Evolutionary conservation across 192 early-diverging fungal species (phyloP), one percentile per base, ranked within the genome.

Genomic region (Linnemannia exigua): DNA sequence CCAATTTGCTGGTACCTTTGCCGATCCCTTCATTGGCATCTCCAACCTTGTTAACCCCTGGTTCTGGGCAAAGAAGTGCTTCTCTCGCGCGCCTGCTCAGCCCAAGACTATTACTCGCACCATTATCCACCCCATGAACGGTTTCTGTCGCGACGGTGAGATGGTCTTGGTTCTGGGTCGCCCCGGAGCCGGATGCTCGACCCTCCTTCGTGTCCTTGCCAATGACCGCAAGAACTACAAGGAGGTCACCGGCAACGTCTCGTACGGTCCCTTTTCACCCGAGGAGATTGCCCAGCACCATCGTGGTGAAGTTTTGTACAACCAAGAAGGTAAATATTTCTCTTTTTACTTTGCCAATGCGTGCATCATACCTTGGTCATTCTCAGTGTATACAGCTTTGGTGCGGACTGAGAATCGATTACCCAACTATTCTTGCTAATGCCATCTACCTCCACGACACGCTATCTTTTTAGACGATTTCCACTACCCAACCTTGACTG

Each of bases 401-500:
- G 54, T 58, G 22, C n/a, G 12, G 58, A 63, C 25, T 63, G 58
- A 63, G 25, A 63, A 63, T 63, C 58, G 58, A 63, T 63, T 63
- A 31, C 28, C 58, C 58, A 25, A 31, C 58, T 14, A 31, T 63
- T 63, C 12, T 31, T 25, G 28, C 58, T 63, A 63, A 63, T 63
- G 14, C 0, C 17, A 14, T 52, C 17, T 36, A 14, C 28, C 19
- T 58, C 38, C 36, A 22, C 28, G 31, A 8, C 15, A 28, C 66
- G 46, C 12, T 44, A 31, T 25, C 16, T 33, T 9, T 50, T 22
- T 70, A 86, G 94, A 95, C 81, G 95, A 96, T 74, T 89, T 91
- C 51, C 95, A 97, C 78, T 95, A 91, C 82, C 93, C 95, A 12
- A 94, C 94, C n/a, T 75, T 96, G 82, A 95, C 95, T 12, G 93